Percentiles rank a stretch among this genome's conserved stretches.
These are phyloP conservation scores for Vaccinium darrowii DNA, from an alignment of 148 eudicot species.

Conservation along the genomic window DNA sequence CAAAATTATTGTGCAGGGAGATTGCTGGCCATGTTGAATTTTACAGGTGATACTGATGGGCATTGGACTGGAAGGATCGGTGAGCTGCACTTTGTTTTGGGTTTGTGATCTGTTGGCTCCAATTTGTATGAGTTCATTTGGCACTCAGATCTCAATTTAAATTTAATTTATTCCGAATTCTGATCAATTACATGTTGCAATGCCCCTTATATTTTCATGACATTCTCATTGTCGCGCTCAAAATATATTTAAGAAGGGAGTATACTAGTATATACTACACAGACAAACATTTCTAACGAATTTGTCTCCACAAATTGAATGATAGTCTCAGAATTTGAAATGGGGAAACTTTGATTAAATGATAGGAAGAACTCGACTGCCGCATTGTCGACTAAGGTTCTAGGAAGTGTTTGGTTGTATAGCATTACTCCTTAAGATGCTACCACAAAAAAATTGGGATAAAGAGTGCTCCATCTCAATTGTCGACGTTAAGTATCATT, in stretches of 20 bases:
- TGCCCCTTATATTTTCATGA: neutral
- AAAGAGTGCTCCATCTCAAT: neutral
- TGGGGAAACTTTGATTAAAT: neutral
- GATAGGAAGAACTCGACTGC: neutral
- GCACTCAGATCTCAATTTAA: neutral
- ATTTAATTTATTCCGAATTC: neutral
- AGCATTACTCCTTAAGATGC: neutral
- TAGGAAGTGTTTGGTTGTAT: neutral
- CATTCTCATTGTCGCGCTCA: neutral
- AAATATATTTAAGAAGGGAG: neutral
- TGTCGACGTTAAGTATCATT: neutral
- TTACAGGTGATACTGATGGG: conserved; percentile 32
- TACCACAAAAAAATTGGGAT: neutral
- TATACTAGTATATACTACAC: neutral
- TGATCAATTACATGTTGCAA: neutral
- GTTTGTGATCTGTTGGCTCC: neutral
- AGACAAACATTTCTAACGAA: neutral
- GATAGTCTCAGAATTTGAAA: neutral
- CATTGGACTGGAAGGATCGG: neutral
- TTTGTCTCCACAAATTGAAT: neutral
- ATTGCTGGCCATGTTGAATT: conserved; percentile 83
- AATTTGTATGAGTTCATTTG: neutral
- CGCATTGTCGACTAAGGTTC: neutral
- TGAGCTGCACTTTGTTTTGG: conserved; percentile 5
- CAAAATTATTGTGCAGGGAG: conserved; percentile 84